A percentile compares a stretch with the other conserved stretches of the same genome.
Evolutionary conservation across 805 yeast genomes (phyloP).

Genomic region (Candida nanaspora): DNA sequence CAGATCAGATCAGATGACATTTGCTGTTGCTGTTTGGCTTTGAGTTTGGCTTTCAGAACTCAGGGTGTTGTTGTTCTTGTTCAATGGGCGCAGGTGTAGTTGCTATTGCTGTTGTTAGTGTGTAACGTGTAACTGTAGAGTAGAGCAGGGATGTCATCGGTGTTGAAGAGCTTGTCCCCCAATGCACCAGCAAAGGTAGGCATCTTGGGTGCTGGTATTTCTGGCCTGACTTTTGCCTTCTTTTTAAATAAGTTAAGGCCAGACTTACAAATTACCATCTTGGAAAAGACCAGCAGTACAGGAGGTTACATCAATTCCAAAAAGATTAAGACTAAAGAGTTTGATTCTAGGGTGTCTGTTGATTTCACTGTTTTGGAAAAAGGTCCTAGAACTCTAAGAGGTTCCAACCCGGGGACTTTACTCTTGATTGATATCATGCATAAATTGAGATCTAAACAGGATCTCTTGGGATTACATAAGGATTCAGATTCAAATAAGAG

Average conservation of each 20-base stretch:
- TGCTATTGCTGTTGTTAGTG: too few species aligned
- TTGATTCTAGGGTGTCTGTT: slow-evolving; percentile 15
- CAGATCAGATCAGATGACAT: too few species aligned
- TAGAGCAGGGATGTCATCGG: background rate
- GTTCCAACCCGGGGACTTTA: slow-evolving; percentile 71
- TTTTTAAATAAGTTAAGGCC: slow-evolving; percentile 70
- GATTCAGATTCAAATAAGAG: slow-evolving; percentile 63
- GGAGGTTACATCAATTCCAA: slow-evolving; percentile 81
- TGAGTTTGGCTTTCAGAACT: too few species aligned
- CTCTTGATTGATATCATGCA: slow-evolving; percentile 54
- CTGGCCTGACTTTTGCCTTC: slow-evolving; percentile 73
- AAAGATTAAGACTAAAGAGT: slow-evolving; percentile 22
- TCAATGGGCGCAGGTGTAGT: too few species aligned
- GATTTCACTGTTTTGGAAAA: slow-evolving; percentile 49
- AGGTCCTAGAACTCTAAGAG: slow-evolving; percentile 89
- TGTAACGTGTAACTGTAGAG: too few species aligned
- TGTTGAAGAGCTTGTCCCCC: background rate
- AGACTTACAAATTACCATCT: slow-evolving; percentile 56
- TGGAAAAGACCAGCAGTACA: slow-evolving; percentile 44
- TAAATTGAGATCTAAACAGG: slow-evolving; percentile 38
- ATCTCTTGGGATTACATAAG: slow-evolving; percentile 52
- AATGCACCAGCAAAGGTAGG: slow-evolving; percentile 34
- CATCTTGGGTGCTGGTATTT: slow-evolving; percentile 82
- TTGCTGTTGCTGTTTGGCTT: too few species aligned
- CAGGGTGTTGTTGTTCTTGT: too few species aligned